Evolutionary conservation across 768 basidiomycete genomes (phyloP), one percentile per base, ranked within the genome.

Genomic region (Butyriboletus loyo): DNA sequence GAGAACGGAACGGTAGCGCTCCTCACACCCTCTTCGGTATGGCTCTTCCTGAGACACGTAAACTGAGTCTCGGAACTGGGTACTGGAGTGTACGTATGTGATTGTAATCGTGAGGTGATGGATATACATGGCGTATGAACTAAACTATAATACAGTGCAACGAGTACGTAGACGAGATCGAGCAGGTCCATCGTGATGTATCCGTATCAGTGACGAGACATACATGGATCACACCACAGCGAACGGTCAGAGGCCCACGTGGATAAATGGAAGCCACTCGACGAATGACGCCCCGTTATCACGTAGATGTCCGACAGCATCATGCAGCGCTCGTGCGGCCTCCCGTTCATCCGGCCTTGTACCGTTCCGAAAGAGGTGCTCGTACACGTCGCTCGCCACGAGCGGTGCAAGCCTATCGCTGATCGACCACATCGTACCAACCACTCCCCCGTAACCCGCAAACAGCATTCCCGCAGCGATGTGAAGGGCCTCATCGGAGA

Each of bases 381-480:
- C 50, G 17, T 77, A 77, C 27, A 77, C 66, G 8, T 58, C 55
- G 24, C 54, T 53, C 11, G 72, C 66, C 47, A 77, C 56, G 3
- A 42, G 6, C 8, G 73, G 70, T 2, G 69, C 77, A 50, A 72
- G 66, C 0, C 55, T 52, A 51, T 79, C 77, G 15, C 53, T 54
- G 36, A 76, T 72, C 10, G 67, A 68, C 76, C 77, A 77, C 73
- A 78, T 67, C 19, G 77, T 78, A 5, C 63, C 76, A 21, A 78
- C 62, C 2, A 72, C 73, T 8, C 66, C 60, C n/a, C 45, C 39
- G 49, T 61, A 71, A 0, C 70, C 71, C 0, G 60, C 60, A n/a
- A 66, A 51, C 22, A 73, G 52, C 70, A 78, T 72, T 6, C 71
- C 75, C 1, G 72, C 74, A 0, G 78, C 72, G 2, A 79, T 55